A percentile compares a stretch with the other conserved stretches of the same genome.
Evolutionary conservation across 1,284 basidiomycete genomes (phyloP).

Genomic region (Gomphus sp.): DNA sequence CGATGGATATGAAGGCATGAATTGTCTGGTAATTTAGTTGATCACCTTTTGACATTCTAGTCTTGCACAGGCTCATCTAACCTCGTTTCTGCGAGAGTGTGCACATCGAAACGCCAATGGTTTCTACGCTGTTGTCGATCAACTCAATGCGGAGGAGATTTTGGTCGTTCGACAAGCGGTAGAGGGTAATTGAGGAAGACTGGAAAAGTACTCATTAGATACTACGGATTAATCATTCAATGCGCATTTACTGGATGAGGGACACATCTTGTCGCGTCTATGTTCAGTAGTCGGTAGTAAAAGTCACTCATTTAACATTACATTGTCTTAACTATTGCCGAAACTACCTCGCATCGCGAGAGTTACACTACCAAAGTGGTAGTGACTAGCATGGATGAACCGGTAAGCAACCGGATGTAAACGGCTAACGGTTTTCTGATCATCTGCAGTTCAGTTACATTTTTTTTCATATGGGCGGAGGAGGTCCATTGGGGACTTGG

Average conservation of each 20-base stretch:
- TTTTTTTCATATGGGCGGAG: no score
- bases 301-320: not conserved
- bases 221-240: not conserved
- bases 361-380: no score
- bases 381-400: no score
- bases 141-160: conserved; percentile 62
- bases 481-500: no score
- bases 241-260: not conserved
- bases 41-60: conserved; percentile 10
- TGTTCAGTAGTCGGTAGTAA: not conserved
- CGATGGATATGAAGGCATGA: conserved; percentile 80
- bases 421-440: no score
- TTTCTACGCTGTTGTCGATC: conserved; percentile 56
- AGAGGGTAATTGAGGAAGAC: not conserved
- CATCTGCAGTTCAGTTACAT: no score
- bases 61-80: conserved; percentile 50
- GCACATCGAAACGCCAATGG: conserved; percentile 56
- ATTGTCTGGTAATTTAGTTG: not conserved
- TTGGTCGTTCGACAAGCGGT: conserved; percentile 55
- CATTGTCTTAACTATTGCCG: not conserved
- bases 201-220: not conserved
- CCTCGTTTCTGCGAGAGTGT: conserved; percentile 61
- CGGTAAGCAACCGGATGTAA: no score
- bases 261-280: not conserved
- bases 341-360: no score